Evolutionary conservation across 1,284 basidiomycete species (phyloP).

Genomic region (Heliocybe sulcata): DNA sequence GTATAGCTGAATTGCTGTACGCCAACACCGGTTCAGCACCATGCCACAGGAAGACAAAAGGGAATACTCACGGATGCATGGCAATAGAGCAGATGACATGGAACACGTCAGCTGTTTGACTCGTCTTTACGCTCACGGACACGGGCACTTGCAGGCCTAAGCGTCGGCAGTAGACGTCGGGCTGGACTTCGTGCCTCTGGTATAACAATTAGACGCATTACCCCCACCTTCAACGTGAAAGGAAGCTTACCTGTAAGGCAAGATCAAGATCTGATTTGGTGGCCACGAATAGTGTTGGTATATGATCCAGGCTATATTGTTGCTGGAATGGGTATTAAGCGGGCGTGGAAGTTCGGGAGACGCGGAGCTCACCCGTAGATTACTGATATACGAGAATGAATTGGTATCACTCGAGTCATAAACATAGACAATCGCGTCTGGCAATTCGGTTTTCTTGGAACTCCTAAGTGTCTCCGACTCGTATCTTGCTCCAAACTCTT

Average conservation of each 20-base stretch:
- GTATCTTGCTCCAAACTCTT: conserved; percentile 95
- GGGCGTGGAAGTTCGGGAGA: conserved; percentile 1
- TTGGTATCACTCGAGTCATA: conserved; percentile 98
- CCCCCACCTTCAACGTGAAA: conserved; percentile 6
- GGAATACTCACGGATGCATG: conserved; percentile 68
- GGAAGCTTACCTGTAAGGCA: conserved; percentile 71
- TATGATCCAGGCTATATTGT: conserved; percentile 92
- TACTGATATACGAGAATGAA: conserved; percentile 97
- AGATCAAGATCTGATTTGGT: conserved; percentile 98
- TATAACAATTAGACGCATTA: background rate
- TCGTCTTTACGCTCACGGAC: conserved; percentile 82
- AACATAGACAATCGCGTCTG: conserved; percentile 93
- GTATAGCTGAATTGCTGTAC: conserved; percentile 58
- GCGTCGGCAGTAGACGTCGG: conserved; percentile 91
- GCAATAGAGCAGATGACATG: conserved; percentile 80
- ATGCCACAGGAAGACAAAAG: conserved; percentile 11
- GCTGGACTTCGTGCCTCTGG: conserved; percentile 95
- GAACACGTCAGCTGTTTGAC: conserved; percentile 87
- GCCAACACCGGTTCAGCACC: background rate
- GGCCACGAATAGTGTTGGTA: conserved; percentile 95
- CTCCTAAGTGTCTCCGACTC: conserved; percentile 89
- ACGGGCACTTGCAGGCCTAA: conserved; percentile 84
- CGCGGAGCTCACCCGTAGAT: conserved; percentile 66
- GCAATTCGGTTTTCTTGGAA: conserved; percentile 85
- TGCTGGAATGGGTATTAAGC: conserved; percentile 46